Base-by-base conservation (phyloP, 1,139 yeast species). In the Scheffersomyces segobiensis region DNA sequence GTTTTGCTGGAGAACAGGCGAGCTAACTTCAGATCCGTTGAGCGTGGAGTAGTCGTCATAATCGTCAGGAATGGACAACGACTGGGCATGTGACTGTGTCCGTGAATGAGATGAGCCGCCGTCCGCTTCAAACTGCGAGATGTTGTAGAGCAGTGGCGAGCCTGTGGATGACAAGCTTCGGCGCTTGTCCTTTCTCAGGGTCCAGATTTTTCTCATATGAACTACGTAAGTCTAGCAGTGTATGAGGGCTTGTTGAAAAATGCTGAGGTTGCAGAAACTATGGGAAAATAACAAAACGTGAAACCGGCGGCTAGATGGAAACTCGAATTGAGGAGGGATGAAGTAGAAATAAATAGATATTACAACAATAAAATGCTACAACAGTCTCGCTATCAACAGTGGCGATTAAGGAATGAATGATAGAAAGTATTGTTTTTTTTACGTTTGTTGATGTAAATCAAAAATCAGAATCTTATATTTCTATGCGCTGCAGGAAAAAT, bases 171-270 rank as follows among this genome's bases (percentile, higher is more conserved):
- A 63, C 59, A 71, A 63, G 60, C 72, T 68, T 62, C 67, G 67
- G 46, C 75, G 65, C 64, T 68, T 71, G 53, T 72, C 76, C 64
- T 68, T 72, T 62, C 75, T 69, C 67, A 66, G 72, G 53, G 70
- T 50, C 75, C 75, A 72, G 63, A 72, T 72, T 65, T 72, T 72
- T 61, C 76, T 71, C 76, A 72, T 72, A 12, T 10, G 50, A 46
- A 24, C 10, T 22, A 42, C 46, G 42, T 14, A 32, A 32, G 3
- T 2, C 17, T 14, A 32, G 5, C 42, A 32, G 49, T 47, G 20
- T 18, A 12, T 18, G 22, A 47, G 20, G 50, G 20, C 20, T 19
- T 14, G 22, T 48, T 19, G 50, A 48, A 19, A 48, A 48, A 19
- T 48, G 50, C 20, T 21, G 50, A 48, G 50, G 22, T 21, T 14